phyloP scores from a whole-genome alignment of 2,329 filamentous ascomycete genomes.

The Trichophyton schoenleinii region DNA sequence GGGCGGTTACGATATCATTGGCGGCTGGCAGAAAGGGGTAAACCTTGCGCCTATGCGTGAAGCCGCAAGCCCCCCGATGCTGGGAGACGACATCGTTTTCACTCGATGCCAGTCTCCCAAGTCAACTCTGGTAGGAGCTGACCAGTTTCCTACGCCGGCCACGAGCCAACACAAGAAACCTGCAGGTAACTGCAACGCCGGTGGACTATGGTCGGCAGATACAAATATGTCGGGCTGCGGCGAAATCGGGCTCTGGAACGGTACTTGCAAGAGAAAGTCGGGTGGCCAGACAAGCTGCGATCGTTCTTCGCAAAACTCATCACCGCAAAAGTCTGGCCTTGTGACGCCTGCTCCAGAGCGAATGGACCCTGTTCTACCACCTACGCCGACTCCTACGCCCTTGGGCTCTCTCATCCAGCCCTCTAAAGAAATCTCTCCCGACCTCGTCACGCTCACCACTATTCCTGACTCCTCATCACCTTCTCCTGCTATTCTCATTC shows the following conservation, averaged over 20 bases:
- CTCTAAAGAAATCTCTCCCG: background rate
- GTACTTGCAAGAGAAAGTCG: slow-evolving; percentile 21
- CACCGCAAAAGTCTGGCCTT: background rate
- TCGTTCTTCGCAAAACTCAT: background rate
- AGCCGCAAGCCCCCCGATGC: slow-evolving; percentile 65
- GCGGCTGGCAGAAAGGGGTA: slow-evolving; percentile 16
- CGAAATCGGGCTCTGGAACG: slow-evolving; percentile 39
- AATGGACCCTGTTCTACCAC: background rate
- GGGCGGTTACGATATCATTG: slow-evolving; percentile 6
- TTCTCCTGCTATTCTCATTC: background rate
- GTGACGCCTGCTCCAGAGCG: background rate
- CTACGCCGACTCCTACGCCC: background rate
- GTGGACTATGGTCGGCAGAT: slow-evolving; percentile 62
- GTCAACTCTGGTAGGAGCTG: slow-evolving; percentile 69
- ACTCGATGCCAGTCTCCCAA: slow-evolving; percentile 73
- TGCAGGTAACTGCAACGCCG: slow-evolving; percentile 45
- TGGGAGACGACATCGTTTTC: slow-evolving; percentile 68
- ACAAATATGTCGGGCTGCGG: slow-evolving; percentile 37
- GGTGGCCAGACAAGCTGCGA: background rate
- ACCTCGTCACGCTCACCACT: background rate
- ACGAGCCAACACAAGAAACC: slow-evolving; percentile 9
- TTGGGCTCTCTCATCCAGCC: background rate
- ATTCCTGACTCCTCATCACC: slow-evolving; percentile 6
- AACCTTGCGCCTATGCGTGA: slow-evolving; percentile 44
- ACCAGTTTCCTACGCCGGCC: slow-evolving; percentile 47